Conservation (phyloP, 805 yeast genomes). For the Candida arabinofermentans region DNA sequence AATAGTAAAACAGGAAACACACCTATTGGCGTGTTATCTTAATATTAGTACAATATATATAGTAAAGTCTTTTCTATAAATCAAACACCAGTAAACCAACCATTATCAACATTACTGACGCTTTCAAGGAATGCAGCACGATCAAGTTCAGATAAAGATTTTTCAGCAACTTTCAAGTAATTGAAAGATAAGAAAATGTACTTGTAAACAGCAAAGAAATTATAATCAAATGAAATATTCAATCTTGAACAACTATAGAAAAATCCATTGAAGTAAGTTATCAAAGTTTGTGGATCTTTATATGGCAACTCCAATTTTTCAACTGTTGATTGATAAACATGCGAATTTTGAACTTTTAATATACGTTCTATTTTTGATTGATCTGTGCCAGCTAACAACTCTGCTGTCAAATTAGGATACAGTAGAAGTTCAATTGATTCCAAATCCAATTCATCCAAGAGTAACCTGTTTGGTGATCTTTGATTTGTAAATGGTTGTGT, state of each 20-base stretch:
- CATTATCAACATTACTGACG: slow-evolving; percentile 18
- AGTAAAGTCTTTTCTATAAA: background rate
- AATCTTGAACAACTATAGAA: slow-evolving; percentile 28
- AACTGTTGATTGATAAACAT: slow-evolving; percentile 3
- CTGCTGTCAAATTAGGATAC: slow-evolving; percentile 6
- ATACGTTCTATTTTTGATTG: background rate
- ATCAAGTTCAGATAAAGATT: slow-evolving; percentile 12
- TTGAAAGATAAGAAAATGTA: slow-evolving; percentile 18
- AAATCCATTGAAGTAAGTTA: slow-evolving; percentile 24
- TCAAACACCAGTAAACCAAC: slow-evolving; percentile 16
- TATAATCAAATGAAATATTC: slow-evolving; percentile 23
- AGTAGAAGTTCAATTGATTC: slow-evolving; percentile 10
- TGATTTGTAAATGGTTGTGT: background rate
- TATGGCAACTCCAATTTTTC: slow-evolving; percentile 12
- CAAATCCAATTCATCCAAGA: slow-evolving; percentile 18
- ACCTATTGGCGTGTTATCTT: too few species aligned
- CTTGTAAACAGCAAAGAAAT: slow-evolving; percentile 27
- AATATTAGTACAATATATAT: background rate
- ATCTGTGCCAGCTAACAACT: background rate
- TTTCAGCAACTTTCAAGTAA: slow-evolving; percentile 10
- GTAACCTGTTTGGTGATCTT: background rate
- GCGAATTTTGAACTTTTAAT: background rate
- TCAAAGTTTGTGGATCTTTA: slow-evolving; percentile 15
- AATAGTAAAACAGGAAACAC: too few species aligned
- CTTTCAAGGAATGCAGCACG: slow-evolving; percentile 9